These are phyloP conservation scores for Coleophoma cylindrospora DNA, from an alignment of 2,329 filamentous ascomycete genomes.

Conservation along the genomic window DNA sequence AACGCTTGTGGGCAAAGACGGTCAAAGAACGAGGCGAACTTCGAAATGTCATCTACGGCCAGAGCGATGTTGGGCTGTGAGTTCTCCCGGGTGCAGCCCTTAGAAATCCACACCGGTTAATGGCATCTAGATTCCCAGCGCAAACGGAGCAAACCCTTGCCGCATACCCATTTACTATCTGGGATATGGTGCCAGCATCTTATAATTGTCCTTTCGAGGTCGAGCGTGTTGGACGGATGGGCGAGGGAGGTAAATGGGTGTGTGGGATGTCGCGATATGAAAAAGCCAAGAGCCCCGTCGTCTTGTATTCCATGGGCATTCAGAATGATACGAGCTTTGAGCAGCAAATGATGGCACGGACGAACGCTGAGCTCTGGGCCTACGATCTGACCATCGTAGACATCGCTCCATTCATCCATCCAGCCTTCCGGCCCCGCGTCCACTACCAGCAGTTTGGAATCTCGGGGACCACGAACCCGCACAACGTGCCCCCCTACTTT, in stretches of 20 bases:
- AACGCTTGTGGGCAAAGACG: conserved; percentile 23
- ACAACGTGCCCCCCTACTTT: conserved; percentile 22
- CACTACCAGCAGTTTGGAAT: conserved; percentile 24
- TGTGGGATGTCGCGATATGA: conserved; percentile 32
- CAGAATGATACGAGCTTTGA: conserved; percentile 32
- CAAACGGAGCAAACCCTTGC: conserved; percentile 8
- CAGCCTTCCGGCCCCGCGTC: conserved; percentile 14
- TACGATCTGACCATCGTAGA: conserved; percentile 32
- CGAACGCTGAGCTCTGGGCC: conserved; percentile 32
- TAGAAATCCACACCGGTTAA: no score
- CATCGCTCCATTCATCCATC: conserved; percentile 26
- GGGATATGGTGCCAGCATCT: conserved; percentile 32
- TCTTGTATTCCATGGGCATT: conserved; percentile 33
- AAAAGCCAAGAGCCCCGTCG: conserved; percentile 15
- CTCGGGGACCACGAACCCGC: conserved; percentile 19
- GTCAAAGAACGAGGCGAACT: conserved; percentile 24
- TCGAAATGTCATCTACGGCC: conserved; percentile 9
- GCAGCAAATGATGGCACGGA: conserved; percentile 31
- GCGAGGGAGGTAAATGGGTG: conserved; percentile 35
- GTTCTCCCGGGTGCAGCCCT: conserved; percentile 7
- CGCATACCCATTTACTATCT: conserved; percentile 25
- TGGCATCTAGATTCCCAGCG: conserved; percentile 16
- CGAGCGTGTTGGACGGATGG: conserved; percentile 30
- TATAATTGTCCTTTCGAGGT: conserved; percentile 34
- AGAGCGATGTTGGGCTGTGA: conserved; percentile 19